Evolutionary conservation across 202 grass and related monocot genomes (phyloP), one percentile per base, ranked within the genome.

Genomic region (Elaeis oleifera): DNA sequence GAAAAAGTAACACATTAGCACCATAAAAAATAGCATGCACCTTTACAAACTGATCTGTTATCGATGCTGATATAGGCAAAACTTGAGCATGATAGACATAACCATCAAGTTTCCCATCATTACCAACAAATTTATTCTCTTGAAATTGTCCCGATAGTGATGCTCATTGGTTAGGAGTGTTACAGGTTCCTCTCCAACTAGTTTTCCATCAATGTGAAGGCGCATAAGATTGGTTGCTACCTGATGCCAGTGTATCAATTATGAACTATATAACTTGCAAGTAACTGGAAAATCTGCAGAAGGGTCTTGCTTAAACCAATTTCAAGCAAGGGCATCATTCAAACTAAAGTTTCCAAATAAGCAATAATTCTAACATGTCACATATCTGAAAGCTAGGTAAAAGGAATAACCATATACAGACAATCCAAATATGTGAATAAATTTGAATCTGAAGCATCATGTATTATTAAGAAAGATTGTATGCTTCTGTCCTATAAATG

Each of bases 61-160:
- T 54, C 61, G 53, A 77, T 71, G 73, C 79, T 53, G 74, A 59
- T 44, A 71, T 50, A 81, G 65, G 71, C 61, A 73, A 79, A 56
- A 89, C 69, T 61, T 86, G 64, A 19, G 85, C 78, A 74, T 84
- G 76, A 78, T 86, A 91, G 50, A 77, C 64, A 73, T 84, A 91
- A 39, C 84, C 84, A 64, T 88, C 71, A 16, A 97, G 60, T 17
- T 89, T 84, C 48, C 53, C 59, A 72, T 67, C 53, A 5, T 59
- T 89, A 77, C 92, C 92, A 75, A 91, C 20, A 63, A 91, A 19
- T 5, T 81, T 3, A 85, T 77, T 70, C 76, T 53, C 57, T 75
- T 77, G 51, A 66, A 51, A 72, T 70, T 56, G 66, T 91, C 71
- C 39, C 49, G 72, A 56, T 22, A n/a, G 52, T 65, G 49, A 32